phyloP scores from a whole-genome alignment of 768 basidiomycete species.

The Xerocomellus amylosporus region DNA sequence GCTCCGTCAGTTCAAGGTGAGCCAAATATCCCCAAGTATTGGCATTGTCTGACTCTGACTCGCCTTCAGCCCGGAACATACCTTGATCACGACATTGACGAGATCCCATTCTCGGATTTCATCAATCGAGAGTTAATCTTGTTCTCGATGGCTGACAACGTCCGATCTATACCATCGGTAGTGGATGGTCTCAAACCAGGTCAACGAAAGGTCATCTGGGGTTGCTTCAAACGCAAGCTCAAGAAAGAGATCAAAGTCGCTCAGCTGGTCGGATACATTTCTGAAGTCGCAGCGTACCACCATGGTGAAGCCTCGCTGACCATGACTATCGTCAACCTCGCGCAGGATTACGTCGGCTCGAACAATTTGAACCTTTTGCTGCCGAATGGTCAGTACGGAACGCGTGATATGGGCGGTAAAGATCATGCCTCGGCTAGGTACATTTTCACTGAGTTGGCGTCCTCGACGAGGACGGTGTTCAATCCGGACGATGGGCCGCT shows the following conservation, averaged over 20 bases:
- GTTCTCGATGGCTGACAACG: slow-evolving; percentile 99
- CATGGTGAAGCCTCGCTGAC: slow-evolving; percentile 90
- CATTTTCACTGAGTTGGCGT: slow-evolving; percentile 80
- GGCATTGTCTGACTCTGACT: slow-evolving; percentile 1
- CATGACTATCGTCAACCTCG: slow-evolving; percentile 88
- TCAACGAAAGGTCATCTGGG: slow-evolving; percentile 96
- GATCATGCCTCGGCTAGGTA: slow-evolving; percentile 97
- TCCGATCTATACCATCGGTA: slow-evolving; percentile 94
- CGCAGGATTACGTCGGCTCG: slow-evolving; percentile 91
- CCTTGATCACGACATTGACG: slow-evolving; percentile 82
- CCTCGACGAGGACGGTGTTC: slow-evolving; percentile 74
- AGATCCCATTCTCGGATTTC: slow-evolving; percentile 89
- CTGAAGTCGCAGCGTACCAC: slow-evolving; percentile 93
- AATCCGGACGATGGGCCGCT: slow-evolving; percentile 82
- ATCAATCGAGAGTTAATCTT: slow-evolving; percentile 97
- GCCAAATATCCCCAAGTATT: neutral
- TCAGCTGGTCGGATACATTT: slow-evolving; percentile 93
- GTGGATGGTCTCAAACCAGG: slow-evolving; percentile 96
- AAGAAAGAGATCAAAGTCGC: slow-evolving; percentile 93
- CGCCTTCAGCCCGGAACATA: slow-evolving; percentile 82
- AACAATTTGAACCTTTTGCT: slow-evolving; percentile 90
- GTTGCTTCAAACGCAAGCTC: slow-evolving; percentile 91
- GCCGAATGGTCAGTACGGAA: slow-evolving; percentile 95
- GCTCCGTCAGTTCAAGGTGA: slow-evolving; percentile 87
- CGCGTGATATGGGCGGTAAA: slow-evolving; percentile 89